Conservation (phyloP, 1,139 yeast genomes). For the Geotrichum carabidarum region DNA sequence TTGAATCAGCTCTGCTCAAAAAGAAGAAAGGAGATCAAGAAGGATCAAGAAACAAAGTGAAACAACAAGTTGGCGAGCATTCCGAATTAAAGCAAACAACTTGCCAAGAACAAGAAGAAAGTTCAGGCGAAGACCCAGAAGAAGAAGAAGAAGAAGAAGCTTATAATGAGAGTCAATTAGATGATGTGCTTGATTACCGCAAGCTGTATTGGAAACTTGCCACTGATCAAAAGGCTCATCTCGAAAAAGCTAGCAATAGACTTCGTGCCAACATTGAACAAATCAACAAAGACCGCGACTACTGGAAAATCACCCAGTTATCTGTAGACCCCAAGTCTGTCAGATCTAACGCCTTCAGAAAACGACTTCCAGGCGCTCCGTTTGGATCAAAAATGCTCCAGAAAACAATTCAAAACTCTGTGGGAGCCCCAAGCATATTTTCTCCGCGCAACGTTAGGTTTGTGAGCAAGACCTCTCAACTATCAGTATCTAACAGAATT, state of each 20-base stretch:
- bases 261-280: conserved; percentile 13
- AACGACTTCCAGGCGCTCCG: conserved; percentile 6
- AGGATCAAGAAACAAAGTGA: neutral
- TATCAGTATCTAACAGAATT: neutral
- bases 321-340: conserved; percentile 11
- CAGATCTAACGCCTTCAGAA: conserved; percentile 7
- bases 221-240: conserved; percentile 1
- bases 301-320: conserved; percentile 15
- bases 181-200: conserved; percentile 3
- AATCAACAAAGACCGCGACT: conserved; percentile 14
- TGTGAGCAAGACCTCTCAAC: neutral
- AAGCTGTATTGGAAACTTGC: conserved; percentile 6
- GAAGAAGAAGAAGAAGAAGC: neutral
- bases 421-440: conserved; percentile 15
- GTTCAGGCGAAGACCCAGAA: neutral
- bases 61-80: neutral
- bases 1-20: neutral
- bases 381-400: conserved; percentile 13
- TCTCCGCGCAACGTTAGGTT: conserved; percentile 10
- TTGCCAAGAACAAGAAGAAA: neutral
- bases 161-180: neutral
- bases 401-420: conserved; percentile 11
- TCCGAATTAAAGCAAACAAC: neutral
- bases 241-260: conserved; percentile 9
- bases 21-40: neutral